These are phyloP conservation scores for Phytophthora palmivora DNA, from an alignment of 352 stramenopile species.

Conservation along the genomic window DNA sequence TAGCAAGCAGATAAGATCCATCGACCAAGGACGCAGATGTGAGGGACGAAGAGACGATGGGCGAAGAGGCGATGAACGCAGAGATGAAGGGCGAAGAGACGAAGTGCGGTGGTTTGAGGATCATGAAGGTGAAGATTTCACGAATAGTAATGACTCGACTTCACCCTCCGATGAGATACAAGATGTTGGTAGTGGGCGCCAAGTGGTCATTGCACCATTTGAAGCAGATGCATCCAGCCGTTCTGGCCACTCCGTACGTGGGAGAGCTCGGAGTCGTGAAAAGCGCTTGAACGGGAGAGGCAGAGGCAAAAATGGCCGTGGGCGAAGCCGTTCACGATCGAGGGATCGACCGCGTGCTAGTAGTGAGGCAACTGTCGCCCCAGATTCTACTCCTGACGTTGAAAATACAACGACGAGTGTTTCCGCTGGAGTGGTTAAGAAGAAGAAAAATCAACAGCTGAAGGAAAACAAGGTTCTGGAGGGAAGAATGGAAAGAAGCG, in stretches of 20 bases:
- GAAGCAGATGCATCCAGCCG: conserved; percentile 6
- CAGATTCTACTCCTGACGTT: conserved; percentile 5
- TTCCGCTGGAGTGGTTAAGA: conserved; percentile 15
- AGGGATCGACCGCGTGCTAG: conserved; percentile 30
- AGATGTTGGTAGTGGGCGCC: conserved; percentile 33
- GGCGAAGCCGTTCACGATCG: conserved; percentile 37
- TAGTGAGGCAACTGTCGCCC: conserved; percentile 3
- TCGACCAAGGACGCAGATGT: conserved; percentile 20
- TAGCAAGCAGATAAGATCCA: conserved; percentile 5
- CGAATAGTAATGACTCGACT: conserved; percentile 9
- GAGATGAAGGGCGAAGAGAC: conserved; percentile 12
- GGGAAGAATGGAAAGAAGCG: conserved; percentile 35
- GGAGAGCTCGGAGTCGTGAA: conserved; percentile 24
- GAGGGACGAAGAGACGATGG: conserved; percentile 24
- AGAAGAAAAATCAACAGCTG: conserved; percentile 10
- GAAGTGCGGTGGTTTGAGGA: conserved; percentile 34
- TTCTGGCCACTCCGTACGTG: conserved; percentile 15
- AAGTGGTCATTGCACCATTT: conserved; percentile 37
- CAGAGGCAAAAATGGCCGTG: conserved; percentile 24
- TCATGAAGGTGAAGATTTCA: conserved; percentile 25
- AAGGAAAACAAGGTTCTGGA: conserved; percentile 22
- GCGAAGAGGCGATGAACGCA: conserved; percentile 17
- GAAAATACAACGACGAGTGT: conserved; percentile 6
- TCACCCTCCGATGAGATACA: conserved; percentile 18
- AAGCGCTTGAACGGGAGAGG: conserved; percentile 27